These are phyloP conservation scores for Pogostemon cablin DNA, from an alignment of 257 asterid species.

Conservation along the genomic window DNA sequence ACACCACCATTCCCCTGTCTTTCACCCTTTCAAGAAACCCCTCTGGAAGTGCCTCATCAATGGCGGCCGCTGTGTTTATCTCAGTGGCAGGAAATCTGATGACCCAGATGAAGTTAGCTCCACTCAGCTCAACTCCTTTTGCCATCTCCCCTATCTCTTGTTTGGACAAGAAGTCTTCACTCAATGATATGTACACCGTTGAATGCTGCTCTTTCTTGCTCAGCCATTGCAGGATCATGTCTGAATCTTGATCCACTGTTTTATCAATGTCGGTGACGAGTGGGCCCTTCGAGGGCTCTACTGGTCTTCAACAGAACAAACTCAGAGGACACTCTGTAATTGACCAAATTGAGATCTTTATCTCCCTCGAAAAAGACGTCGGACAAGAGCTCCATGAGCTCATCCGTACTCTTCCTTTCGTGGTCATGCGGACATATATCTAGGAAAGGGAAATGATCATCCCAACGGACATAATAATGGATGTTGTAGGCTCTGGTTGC, in stretches of 20 bases:
- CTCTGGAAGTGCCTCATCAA: slow-evolving; percentile 30
- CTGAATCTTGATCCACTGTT: background rate
- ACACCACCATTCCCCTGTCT: slow-evolving; percentile 35
- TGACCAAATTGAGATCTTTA: background rate
- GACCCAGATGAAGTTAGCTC: slow-evolving; percentile 39
- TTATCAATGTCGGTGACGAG: background rate
- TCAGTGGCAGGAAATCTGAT: slow-evolving; percentile 33
- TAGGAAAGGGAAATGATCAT: background rate
- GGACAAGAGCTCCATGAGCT: background rate
- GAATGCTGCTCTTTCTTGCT: slow-evolving; percentile 33
- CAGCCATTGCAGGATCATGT: slow-evolving; percentile 40
- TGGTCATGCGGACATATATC: background rate
- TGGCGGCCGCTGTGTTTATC: background rate
- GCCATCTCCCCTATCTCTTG: slow-evolving; percentile 35
- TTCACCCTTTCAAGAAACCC: slow-evolving; percentile 46
- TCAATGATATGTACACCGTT: slow-evolving; percentile 42
- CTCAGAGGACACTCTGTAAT: background rate
- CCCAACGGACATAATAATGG: background rate
- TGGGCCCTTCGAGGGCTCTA: slow-evolving; percentile 4
- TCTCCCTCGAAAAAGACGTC: background rate
- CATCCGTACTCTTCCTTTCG: background rate
- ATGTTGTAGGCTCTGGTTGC: background rate
- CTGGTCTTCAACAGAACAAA: slow-evolving; percentile 2
- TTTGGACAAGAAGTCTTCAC: slow-evolving; percentile 42
- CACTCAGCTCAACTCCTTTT: slow-evolving; percentile 29